Conservation (phyloP, 2,329 filamentous ascomycete species). For the Zymoseptoria passerinii region DNA sequence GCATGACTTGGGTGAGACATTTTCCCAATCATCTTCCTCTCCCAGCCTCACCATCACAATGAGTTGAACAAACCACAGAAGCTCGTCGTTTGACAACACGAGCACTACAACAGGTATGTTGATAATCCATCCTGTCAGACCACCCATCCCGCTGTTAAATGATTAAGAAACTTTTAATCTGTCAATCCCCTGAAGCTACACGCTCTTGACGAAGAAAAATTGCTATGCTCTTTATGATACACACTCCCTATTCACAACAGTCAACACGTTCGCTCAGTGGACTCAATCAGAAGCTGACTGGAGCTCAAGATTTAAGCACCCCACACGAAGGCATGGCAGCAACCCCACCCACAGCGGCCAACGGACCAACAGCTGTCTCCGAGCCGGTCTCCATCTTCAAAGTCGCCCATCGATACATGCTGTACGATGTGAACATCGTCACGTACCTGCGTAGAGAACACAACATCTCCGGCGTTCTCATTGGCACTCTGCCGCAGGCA, state of each 20-base stretch:
- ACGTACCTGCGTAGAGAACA: slow-evolving; percentile 69
- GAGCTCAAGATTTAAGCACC: background rate
- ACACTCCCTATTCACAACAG: slow-evolving; percentile 3
- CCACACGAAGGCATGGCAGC: slow-evolving; percentile 17
- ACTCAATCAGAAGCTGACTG: background rate
- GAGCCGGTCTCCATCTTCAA: slow-evolving; percentile 70
- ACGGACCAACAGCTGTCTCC: slow-evolving; percentile 30
- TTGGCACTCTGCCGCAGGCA: slow-evolving; percentile 81
- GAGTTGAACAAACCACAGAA: slow-evolving; percentile 8
- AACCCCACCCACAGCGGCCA: slow-evolving; percentile 6
- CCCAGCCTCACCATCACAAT: slow-evolving; percentile 8
- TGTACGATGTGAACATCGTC: slow-evolving; percentile 79
- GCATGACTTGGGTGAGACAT: background rate
- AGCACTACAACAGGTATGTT: slow-evolving; percentile 6
- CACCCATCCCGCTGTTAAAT: slow-evolving; percentile 19
- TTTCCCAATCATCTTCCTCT: background rate
- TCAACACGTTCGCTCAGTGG: background rate
- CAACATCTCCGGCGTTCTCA: slow-evolving; percentile 76
- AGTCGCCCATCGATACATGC: slow-evolving; percentile 71
- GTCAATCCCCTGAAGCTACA: slow-evolving; percentile 70
- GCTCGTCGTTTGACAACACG: slow-evolving; percentile 5
- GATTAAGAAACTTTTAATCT: slow-evolving; percentile 65
- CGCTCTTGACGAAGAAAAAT: slow-evolving; percentile 47
- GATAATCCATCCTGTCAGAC: background rate
- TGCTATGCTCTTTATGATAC: slow-evolving; percentile 37